A percentile compares a stretch with the other conserved stretches of the same genome.
Evolutionary conservation across 192 early-diverging fungal species (phyloP).

Genomic region (Coemansia sp.): DNA sequence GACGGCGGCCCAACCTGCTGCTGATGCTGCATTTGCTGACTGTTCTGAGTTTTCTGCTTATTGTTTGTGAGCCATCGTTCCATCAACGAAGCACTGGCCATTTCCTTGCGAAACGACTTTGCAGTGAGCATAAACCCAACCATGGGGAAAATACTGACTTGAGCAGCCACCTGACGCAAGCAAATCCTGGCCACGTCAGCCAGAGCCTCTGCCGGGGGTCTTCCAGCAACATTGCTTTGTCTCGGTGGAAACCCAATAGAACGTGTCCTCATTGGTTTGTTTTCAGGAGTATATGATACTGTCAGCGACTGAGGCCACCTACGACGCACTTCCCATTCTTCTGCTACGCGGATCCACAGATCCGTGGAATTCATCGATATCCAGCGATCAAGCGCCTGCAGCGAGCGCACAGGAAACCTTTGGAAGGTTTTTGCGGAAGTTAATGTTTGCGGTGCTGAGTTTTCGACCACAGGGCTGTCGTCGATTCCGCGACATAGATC

Average conservation of each 20-base stretch:
- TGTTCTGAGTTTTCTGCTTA: neutral
- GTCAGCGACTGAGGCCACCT: constrained; percentile 47
- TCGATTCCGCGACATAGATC: constrained; percentile 50
- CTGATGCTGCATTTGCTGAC: neutral
- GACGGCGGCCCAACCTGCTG: neutral
- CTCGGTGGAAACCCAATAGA: constrained; percentile 40
- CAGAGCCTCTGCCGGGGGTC: constrained; percentile 24
- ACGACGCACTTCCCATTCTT: constrained; percentile 45
- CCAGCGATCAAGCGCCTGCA: constrained; percentile 41
- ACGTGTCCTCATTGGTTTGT: constrained; percentile 4
- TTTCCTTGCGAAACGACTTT: constrained; percentile 37
- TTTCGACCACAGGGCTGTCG: constrained; percentile 39
- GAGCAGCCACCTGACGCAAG: constrained; percentile 15
- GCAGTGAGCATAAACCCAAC: constrained; percentile 32
- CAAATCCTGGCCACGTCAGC: constrained; percentile 27
- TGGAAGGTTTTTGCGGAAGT: constrained; percentile 41
- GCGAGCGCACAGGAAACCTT: constrained; percentile 16
- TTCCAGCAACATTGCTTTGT: constrained; percentile 7
- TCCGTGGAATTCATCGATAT: constrained; percentile 44
- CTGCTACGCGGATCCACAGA: constrained; percentile 48
- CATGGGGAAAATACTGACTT: constrained; percentile 26
- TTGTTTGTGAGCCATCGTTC: constrained; percentile 32
- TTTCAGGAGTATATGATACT: constrained; percentile 21
- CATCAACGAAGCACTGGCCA: constrained; percentile 41
- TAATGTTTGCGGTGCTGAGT: constrained; percentile 33